Evolutionary conservation across 73 alveolate genomes (phyloP).

Genomic region (Tetrahymena thermophila): DNA sequence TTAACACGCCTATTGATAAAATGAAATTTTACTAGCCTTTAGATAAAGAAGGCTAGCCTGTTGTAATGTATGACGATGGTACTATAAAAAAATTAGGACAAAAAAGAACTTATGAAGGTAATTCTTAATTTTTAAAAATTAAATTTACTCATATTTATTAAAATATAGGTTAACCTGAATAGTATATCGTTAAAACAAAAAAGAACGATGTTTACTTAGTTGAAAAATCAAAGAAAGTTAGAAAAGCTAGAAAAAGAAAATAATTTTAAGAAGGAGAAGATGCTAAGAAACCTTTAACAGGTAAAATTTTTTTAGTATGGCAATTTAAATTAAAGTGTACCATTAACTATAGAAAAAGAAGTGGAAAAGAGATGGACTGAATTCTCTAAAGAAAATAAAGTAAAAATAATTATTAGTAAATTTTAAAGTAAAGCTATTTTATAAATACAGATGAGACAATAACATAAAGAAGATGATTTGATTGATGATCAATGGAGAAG

Average conservation of each 20-base stretch:
- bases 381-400: slow-evolving; percentile 18
- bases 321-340: background rate
- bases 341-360: background rate
- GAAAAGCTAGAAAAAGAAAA: slow-evolving; percentile 16
- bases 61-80: slow-evolving; percentile 35
- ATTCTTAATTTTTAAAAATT: background rate
- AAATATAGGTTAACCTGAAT: background rate
- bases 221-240: slow-evolving; percentile 12
- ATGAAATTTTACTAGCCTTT: background rate
- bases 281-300: background rate
- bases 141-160: background rate
- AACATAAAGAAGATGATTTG: slow-evolving; percentile 15
- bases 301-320: background rate
- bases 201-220: slow-evolving; percentile 7
- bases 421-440: background rate
- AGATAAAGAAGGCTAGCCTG: background rate
- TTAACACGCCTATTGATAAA: background rate
- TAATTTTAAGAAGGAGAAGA: background rate
- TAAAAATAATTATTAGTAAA: background rate
- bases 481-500: slow-evolving; percentile 8
- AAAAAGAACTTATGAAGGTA: slow-evolving; percentile 6
- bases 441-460: background rate
- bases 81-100: slow-evolving; percentile 22
- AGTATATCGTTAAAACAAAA: background rate
- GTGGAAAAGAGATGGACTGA: slow-evolving; percentile 19